These are phyloP conservation scores for Zoysia matrella DNA, from an alignment of 202 grass and related monocot genomes.

Conservation along the genomic window DNA sequence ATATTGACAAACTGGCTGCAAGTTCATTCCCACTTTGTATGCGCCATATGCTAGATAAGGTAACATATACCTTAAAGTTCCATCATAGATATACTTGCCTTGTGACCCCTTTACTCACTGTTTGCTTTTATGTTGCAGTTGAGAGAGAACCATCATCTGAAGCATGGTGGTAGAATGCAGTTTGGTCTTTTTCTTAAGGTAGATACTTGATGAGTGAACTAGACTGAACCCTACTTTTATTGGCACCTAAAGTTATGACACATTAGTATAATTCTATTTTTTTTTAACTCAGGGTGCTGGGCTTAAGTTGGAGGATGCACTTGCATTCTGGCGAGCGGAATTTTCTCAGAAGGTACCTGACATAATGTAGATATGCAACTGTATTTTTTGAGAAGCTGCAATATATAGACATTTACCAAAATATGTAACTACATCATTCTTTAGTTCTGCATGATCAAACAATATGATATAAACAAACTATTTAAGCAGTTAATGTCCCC, in stretches of 20 bases:
- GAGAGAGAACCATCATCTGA: constrained; percentile 98
- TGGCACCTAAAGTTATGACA: not conserved
- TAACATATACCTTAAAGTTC: constrained; percentile 46
- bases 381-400: not conserved
- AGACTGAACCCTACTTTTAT: constrained; percentile 10
- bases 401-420: constrained; percentile 24
- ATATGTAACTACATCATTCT: not conserved
- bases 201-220: constrained; percentile 27
- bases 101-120: constrained; percentile 35
- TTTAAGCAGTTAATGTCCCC: constrained; percentile 13
- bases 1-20: constrained; percentile 84
- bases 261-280: constrained; percentile 20
- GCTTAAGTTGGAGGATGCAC: constrained; percentile 93
- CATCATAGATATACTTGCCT: constrained; percentile 22
- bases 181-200: constrained; percentile 99
- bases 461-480: constrained; percentile 25
- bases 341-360: constrained; percentile 95
- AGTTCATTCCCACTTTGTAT: constrained; percentile 98
- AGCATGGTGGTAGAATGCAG: constrained; percentile 94
- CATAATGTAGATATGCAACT: not conserved
- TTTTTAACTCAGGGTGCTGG: constrained; percentile 75
- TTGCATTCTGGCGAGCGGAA: constrained; percentile 92
- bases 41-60: constrained; percentile 94
- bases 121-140: constrained; percentile 60
- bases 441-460: not conserved